Percentiles rank a stretch among this genome's conserved stretches.
Evolutionary conservation across 1,284 basidiomycete species (phyloP).

Genomic region (Ceratobasidium sp.): DNA sequence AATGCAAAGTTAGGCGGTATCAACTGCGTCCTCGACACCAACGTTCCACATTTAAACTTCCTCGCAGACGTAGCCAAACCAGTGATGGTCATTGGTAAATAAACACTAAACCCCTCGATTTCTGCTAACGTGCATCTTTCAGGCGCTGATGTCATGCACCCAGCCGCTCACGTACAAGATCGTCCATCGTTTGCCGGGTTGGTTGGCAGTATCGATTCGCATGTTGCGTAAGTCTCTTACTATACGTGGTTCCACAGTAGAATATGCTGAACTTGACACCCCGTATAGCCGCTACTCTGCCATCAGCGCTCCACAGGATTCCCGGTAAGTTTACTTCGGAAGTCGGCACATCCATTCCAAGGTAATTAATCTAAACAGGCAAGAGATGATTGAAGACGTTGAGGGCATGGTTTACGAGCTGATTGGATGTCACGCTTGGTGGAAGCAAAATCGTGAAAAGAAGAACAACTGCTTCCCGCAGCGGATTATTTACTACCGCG

Average conservation of each 20-base stretch:
- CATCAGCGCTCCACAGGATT: constrained; percentile 67
- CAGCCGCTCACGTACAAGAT: constrained; percentile 71
- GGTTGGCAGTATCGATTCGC: constrained; percentile 74
- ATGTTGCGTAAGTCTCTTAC: constrained; percentile 44
- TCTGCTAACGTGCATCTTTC: too few relatives aligned
- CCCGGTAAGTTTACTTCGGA: constrained; percentile 55
- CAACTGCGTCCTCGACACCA: constrained; percentile 70
- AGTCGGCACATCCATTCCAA: neutral
- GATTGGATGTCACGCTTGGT: neutral
- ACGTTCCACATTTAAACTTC: constrained; percentile 53
- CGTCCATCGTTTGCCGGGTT: constrained; percentile 77
- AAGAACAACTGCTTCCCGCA: neutral
- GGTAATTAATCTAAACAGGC: neutral
- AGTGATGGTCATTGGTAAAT: constrained; percentile 78
- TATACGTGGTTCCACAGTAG: neutral
- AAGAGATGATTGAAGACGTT: constrained; percentile 72
- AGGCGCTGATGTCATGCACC: constrained; percentile 80
- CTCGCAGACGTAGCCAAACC: constrained; percentile 72
- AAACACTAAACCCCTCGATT: too few relatives aligned
- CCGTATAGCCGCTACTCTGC: constrained; percentile 58
- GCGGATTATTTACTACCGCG: constrained; percentile 41
- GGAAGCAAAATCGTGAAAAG: constrained; percentile 21
- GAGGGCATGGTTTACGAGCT: constrained; percentile 58
- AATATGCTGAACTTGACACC: neutral
- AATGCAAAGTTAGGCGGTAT: constrained; percentile 83